Conservation (phyloP, 192 early-diverging fungal species). For the Oehlia diaphana region DNA sequence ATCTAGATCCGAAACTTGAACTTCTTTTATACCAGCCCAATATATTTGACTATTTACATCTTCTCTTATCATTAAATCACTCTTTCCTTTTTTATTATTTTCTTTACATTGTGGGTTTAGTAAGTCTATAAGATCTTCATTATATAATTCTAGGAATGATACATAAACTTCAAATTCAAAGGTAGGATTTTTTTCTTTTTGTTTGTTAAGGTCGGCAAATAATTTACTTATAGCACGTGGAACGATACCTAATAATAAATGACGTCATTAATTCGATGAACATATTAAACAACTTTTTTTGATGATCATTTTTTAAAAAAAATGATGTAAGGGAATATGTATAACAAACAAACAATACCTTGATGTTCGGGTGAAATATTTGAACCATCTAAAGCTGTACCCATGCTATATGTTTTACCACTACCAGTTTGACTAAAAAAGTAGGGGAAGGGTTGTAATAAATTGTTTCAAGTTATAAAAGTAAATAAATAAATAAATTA, state of each 20-base stretch:
- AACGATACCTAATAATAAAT: constrained; percentile 56
- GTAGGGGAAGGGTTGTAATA: too few species aligned
- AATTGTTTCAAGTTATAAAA: too few species aligned
- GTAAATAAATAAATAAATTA: too few species aligned
- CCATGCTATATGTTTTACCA: constrained; percentile 97
- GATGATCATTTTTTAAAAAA: too few species aligned
- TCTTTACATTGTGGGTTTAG: constrained; percentile 46
- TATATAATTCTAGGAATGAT: constrained; percentile 95
- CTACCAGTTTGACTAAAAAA: constrained; percentile 74
- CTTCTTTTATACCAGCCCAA: constrained; percentile 82
- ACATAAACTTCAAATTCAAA: constrained; percentile 59
- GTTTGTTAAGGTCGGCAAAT: constrained; percentile 44
- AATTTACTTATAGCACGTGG: constrained; percentile 64
- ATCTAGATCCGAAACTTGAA: constrained; percentile 64
- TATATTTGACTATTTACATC: constrained; percentile 86
- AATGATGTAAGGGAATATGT: too few species aligned
- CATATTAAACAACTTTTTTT: too few species aligned
- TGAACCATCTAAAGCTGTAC: constrained; percentile 62
- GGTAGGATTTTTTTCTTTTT: constrained; percentile 39
- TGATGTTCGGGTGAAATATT: constrained; percentile 10
- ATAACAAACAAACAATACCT: constrained; percentile 18
- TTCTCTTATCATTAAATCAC: constrained; percentile 62
- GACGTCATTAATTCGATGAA: neutral
- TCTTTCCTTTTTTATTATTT: constrained; percentile 31
- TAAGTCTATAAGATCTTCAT: constrained; percentile 93